A percentile compares a stretch with the other conserved stretches of the same genome.
phyloP scores from a whole-genome alignment of 2,329 filamentous ascomycete genomes.

The Epichloe glyceriae region DNA sequence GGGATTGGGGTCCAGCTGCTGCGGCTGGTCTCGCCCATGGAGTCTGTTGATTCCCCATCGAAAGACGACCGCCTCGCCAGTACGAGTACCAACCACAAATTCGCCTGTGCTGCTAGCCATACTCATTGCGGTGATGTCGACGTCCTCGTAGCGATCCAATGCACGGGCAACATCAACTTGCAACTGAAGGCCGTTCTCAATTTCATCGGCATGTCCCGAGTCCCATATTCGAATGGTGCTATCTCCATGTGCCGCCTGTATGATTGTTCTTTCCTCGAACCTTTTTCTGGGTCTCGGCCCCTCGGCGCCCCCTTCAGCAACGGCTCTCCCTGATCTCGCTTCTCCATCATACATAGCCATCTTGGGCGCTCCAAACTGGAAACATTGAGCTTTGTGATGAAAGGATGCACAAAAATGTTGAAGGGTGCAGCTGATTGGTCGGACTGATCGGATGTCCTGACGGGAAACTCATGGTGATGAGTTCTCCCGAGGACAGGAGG shows the following conservation, averaged over 20 bases:
- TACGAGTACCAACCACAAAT: constrained; percentile 65
- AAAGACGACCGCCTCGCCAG: constrained; percentile 79
- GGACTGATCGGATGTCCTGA: constrained; percentile 83
- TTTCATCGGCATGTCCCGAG: constrained; percentile 77
- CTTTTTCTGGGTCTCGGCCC: constrained; percentile 56
- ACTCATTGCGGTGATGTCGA: constrained; percentile 68
- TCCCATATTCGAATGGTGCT: constrained; percentile 91
- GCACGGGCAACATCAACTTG: constrained; percentile 81
- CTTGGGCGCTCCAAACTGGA: constrained; percentile 61
- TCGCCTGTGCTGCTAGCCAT: constrained; percentile 74
- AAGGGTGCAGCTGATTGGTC: constrained; percentile 84
- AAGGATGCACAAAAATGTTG: constrained; percentile 80
- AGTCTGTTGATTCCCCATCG: constrained; percentile 74
- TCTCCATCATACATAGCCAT: constrained; percentile 89
- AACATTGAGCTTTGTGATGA: constrained; percentile 61
- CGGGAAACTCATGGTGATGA: constrained; percentile 83
- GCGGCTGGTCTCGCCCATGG: constrained; percentile 46
- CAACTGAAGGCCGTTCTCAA: constrained; percentile 70
- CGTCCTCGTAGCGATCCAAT: constrained; percentile 61
- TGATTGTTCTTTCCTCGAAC: constrained; percentile 71
- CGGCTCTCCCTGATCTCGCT: constrained; percentile 61
- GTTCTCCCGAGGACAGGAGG: constrained; percentile 71
- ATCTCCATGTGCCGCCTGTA: constrained; percentile 81
- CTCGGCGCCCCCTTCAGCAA: constrained; percentile 71
- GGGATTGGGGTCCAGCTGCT: constrained; percentile 43